Evolutionary conservation across 2,329 filamentous ascomycete genomes (phyloP).

Genomic region (Blastomyces parvus): DNA sequence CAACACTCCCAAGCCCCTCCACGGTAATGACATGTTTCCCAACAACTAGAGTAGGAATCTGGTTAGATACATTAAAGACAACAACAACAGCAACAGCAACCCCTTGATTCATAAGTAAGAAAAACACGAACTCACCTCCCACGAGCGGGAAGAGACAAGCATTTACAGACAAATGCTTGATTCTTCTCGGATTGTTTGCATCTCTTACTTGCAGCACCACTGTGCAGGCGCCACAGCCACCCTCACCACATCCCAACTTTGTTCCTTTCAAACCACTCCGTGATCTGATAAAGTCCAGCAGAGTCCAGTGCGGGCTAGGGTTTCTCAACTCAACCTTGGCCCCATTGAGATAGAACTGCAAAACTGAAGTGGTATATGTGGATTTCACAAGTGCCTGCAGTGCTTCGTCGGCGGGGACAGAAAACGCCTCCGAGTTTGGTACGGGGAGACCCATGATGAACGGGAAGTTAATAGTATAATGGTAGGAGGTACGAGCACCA

Average conservation of each 20-base stretch:
- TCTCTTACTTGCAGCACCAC: conserved; percentile 47
- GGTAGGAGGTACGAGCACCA: not conserved
- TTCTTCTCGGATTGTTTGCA: conserved; percentile 55
- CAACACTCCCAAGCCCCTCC: conserved; percentile 74
- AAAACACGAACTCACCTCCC: conserved; percentile 37
- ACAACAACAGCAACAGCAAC: not conserved
- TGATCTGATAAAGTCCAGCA: conserved; percentile 76
- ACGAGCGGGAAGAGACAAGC: conserved; percentile 80
- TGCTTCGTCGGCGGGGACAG: conserved; percentile 5
- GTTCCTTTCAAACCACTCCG: conserved; percentile 74
- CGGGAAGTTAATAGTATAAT: too few species aligned
- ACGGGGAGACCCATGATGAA: conserved; percentile 3
- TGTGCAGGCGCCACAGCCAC: conserved; percentile 82
- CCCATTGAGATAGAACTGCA: conserved; percentile 81
- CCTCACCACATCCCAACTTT: conserved; percentile 82
- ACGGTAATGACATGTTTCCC: conserved; percentile 92
- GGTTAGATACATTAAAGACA: not conserved
- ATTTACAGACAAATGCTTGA: conserved; percentile 83
- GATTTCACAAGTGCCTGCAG: conserved; percentile 13
- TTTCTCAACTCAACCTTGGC: conserved; percentile 67
- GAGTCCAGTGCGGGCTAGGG: conserved; percentile 73
- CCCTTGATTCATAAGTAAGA: not conserved
- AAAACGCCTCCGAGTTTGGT: not conserved
- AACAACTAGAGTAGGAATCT: conserved; percentile 44
- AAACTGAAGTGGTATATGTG: conserved; percentile 35